Percentiles rank a stretch among this genome's conserved stretches.
Evolutionary conservation across 768 basidiomycete genomes (phyloP).

Genomic region (Lactarius hengduanensis): DNA sequence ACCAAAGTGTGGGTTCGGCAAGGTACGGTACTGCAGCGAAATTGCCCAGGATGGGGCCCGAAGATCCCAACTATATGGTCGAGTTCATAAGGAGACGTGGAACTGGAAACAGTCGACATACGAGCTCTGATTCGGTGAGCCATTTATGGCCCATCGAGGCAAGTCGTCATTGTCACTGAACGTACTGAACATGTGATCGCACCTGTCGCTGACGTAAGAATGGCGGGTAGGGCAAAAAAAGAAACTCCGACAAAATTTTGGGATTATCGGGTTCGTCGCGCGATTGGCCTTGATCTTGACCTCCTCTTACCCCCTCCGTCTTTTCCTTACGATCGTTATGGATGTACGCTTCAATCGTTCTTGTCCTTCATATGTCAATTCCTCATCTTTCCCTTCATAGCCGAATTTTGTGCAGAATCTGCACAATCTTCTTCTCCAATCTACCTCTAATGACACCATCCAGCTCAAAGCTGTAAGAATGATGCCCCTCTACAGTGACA

Average conservation of each 20-base stretch:
- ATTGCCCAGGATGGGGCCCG: conserved; percentile 23
- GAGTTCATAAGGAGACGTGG: not conserved
- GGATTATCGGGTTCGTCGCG: conserved; percentile 32
- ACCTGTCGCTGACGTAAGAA: not conserved
- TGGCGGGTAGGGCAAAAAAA: conserved; percentile 31
- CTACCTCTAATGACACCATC: conserved; percentile 83
- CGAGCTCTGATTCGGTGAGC: conserved; percentile 24
- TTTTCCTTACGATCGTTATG: conserved; percentile 36
- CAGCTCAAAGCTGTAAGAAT: conserved; percentile 81
- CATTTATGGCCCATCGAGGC: conserved; percentile 2
- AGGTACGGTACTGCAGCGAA: conserved; percentile 23
- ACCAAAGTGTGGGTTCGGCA: conserved; percentile 10
- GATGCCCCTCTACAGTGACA: conserved; percentile 10
- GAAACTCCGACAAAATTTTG: conserved; percentile 63
- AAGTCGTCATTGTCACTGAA: not conserved
- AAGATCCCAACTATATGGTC: conserved; percentile 15
- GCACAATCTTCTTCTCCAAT: conserved; percentile 82
- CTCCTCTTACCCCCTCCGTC: conserved; percentile 27
- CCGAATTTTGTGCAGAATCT: conserved; percentile 74
- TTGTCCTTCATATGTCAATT: not conserved
- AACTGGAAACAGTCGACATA: not conserved
- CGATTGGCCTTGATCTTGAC: conserved; percentile 18
- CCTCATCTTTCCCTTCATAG: conserved; percentile 38
- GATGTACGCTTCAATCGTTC: conserved; percentile 43
- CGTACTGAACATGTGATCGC: not conserved